A percentile compares a stretch with the other conserved stretches of the same genome.
Conservation (phyloP, 1,139 yeast genomes). For the Zygoascus sp. region DNA sequence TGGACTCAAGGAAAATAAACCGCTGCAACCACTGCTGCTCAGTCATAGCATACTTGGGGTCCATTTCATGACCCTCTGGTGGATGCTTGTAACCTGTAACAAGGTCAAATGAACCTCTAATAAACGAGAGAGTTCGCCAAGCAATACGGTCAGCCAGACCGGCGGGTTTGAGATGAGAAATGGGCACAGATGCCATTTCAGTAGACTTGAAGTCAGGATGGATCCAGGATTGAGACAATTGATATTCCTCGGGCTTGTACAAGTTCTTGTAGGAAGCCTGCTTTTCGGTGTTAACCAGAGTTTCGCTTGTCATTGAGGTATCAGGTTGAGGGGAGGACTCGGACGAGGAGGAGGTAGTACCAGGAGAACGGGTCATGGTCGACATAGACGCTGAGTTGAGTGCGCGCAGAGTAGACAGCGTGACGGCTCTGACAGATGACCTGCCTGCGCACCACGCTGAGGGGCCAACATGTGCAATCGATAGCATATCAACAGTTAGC, state of each 20-base stretch:
- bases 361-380: background rate
- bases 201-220: constrained; percentile 50
- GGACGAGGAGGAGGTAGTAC: background rate
- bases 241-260: constrained; percentile 18
- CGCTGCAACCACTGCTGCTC: constrained; percentile 66
- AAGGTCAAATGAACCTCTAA: constrained; percentile 53
- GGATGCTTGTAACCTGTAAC: constrained; percentile 61
- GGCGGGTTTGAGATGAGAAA: constrained; percentile 52
- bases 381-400: background rate
- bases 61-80: constrained; percentile 38
- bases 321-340: background rate
- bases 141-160: constrained; percentile 53
- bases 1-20: constrained; percentile 61
- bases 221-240: constrained; percentile 40
- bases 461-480: background rate
- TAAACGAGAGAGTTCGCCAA: constrained; percentile 41
- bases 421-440: background rate
- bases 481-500: no score
- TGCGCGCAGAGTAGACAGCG: background rate
- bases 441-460: background rate
- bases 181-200: constrained; percentile 46
- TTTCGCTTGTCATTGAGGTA: background rate
- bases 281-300: background rate
- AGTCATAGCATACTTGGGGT: constrained; percentile 55
- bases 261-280: constrained; percentile 4